Percentiles rank a stretch among this genome's conserved stretches.
phyloP scores from a whole-genome alignment of 257 asterid genomes.

The Mitragyna speciosa region DNA sequence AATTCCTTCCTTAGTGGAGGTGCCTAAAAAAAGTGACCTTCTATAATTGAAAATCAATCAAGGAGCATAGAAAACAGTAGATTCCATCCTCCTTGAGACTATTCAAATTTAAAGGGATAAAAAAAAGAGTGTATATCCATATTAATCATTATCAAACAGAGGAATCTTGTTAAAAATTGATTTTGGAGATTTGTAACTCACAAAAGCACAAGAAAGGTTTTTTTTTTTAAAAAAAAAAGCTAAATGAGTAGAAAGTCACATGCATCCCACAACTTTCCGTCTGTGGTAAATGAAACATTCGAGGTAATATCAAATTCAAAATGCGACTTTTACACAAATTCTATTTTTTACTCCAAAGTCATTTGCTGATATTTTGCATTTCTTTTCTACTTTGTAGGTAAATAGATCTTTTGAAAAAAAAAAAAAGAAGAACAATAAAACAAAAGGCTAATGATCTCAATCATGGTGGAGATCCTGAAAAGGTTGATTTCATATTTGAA shows the following conservation, averaged over 20 bases:
- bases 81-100: neutral
- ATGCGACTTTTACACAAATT: neutral
- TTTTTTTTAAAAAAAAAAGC: neutral
- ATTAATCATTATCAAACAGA: neutral
- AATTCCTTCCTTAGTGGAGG: slow-evolving; percentile 2
- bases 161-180: slow-evolving; percentile 7
- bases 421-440: neutral
- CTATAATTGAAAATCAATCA: neutral
- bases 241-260: neutral
- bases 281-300: too few species aligned
- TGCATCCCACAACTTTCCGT: too few species aligned
- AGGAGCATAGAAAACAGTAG: slow-evolving; percentile 24
- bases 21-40: slow-evolving; percentile 8
- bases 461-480: neutral
- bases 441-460: neutral
- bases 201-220: too few species aligned
- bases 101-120: neutral
- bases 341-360: neutral
- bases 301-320: too few species aligned
- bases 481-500: slow-evolving; percentile 8
- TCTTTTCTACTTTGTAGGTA: neutral
- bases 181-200: neutral
- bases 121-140: neutral
- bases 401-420: neutral
- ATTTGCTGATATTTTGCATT: neutral